Conservation (phyloP, 441 rosid genomes). For the Populus hybrid region DNA sequence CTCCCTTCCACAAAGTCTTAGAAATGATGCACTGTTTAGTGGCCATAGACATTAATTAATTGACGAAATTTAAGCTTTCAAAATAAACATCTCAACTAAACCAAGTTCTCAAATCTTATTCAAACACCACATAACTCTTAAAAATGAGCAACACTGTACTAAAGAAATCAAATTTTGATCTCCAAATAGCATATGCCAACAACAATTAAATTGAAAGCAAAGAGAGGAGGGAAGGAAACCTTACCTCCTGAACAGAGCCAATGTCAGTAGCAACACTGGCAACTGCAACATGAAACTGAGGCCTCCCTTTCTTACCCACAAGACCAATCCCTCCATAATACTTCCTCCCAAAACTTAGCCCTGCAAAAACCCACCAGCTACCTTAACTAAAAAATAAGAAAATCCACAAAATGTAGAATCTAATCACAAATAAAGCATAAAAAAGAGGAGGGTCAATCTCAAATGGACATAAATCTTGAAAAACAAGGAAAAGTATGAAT, state of each 20-base stretch:
- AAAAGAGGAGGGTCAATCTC: conserved; percentile 16
- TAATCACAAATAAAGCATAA: neutral
- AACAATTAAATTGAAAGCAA: neutral
- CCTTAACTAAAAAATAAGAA: neutral
- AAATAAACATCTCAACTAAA: neutral
- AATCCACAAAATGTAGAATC: neutral
- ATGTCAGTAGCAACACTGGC: conserved; percentile 77
- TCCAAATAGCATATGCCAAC: neutral
- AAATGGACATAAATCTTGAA: conserved; percentile 1
- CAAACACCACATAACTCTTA: neutral
- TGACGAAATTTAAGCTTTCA: neutral
- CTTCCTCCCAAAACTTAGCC: conserved; percentile 46
- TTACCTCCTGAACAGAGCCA: conserved; percentile 67
- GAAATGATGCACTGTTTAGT: neutral
- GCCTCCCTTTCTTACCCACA: conserved; percentile 50
- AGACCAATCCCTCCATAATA: conserved; percentile 46
- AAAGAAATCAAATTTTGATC: neutral
- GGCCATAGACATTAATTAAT: neutral
- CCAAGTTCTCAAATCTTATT: neutral
- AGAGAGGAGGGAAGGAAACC: conserved; percentile 1
- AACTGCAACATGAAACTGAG: conserved; percentile 50
- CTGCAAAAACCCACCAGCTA: conserved; percentile 34
- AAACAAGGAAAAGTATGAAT: neutral
- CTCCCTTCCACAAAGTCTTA: neutral
- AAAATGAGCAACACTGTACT: neutral